A percentile compares a stretch with the other conserved stretches of the same genome.
These are phyloP conservation scores for Populus hybrid DNA, from an alignment of 441 rosid species.

Conservation along the genomic window DNA sequence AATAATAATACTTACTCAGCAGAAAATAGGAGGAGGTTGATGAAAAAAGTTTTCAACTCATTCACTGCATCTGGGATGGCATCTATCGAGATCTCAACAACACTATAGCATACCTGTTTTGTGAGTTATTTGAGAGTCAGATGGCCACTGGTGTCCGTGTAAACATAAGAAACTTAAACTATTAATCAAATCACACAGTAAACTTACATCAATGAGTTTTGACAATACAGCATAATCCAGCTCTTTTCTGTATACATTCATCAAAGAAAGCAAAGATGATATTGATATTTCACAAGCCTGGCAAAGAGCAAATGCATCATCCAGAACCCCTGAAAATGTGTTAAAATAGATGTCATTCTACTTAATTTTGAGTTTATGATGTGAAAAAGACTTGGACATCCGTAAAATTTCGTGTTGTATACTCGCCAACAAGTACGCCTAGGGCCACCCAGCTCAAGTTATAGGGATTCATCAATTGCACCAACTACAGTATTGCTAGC, in stretches of 20 bases:
- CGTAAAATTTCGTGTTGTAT: not conserved
- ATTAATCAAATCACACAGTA: not conserved
- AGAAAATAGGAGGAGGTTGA: slow-evolving; percentile 26
- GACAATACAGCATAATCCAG: slow-evolving; percentile 22
- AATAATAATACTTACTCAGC: slow-evolving; percentile 25
- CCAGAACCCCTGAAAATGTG: slow-evolving; percentile 30
- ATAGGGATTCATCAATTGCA: not conserved
- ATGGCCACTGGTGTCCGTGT: not conserved
- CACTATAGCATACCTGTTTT: slow-evolving; percentile 27
- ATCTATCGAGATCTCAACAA: slow-evolving; percentile 24
- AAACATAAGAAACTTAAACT: not conserved
- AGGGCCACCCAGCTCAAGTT: not conserved
- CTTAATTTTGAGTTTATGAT: not conserved
- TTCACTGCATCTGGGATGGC: slow-evolving; percentile 31
- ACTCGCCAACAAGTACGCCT: not conserved
- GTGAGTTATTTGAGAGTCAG: not conserved
- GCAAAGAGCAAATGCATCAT: slow-evolving; percentile 34
- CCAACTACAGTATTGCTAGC: not conserved
- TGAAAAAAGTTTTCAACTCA: slow-evolving; percentile 25
- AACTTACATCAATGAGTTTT: slow-evolving; percentile 30
- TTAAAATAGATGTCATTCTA: not conserved
- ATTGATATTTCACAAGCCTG: slow-evolving; percentile 23
- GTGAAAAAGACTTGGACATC: not conserved
- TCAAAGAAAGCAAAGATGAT: slow-evolving; percentile 33
- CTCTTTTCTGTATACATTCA: slow-evolving; percentile 25